Evolutionary conservation across 2,329 filamentous ascomycete genomes (phyloP).

Genomic region (Trichoderma aggressivum): DNA sequence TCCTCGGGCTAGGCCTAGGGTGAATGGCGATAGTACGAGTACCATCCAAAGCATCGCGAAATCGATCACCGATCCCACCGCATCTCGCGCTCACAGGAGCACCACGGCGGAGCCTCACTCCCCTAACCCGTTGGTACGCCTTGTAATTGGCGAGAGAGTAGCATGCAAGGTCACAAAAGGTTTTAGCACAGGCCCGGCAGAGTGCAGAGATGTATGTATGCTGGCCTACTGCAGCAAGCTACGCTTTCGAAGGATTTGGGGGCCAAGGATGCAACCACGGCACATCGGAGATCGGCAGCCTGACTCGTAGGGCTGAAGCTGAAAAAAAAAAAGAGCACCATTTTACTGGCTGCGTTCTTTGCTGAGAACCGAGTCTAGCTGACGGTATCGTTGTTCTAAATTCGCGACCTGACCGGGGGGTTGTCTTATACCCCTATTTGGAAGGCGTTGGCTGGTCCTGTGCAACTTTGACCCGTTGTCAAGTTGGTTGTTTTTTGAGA

Average conservation of each 20-base stretch:
- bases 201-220: background rate
- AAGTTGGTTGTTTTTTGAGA: background rate
- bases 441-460: background rate
- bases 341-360: conserved; percentile 15
- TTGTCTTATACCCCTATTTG: background rate
- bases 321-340: background rate
- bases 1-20: background rate
- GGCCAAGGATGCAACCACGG: conserved; percentile 20
- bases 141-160: conserved; percentile 12
- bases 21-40: background rate
- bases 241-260: conserved; percentile 17
- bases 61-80: conserved; percentile 6
- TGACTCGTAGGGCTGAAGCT: conserved; percentile 17
- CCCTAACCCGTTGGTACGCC: background rate
- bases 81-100: background rate
- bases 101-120: conserved; percentile 7
- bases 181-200: conserved; percentile 1
- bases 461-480: background rate
- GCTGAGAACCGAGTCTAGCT: background rate
- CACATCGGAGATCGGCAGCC: conserved; percentile 18
- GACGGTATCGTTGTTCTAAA: background rate
- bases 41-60: conserved; percentile 3
- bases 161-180: conserved; percentile 14
- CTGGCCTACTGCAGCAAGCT: conserved; percentile 7
- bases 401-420: background rate